Evolutionary conservation across 2,329 filamentous ascomycete genomes (phyloP).

Genomic region (Apiospora aurea): DNA sequence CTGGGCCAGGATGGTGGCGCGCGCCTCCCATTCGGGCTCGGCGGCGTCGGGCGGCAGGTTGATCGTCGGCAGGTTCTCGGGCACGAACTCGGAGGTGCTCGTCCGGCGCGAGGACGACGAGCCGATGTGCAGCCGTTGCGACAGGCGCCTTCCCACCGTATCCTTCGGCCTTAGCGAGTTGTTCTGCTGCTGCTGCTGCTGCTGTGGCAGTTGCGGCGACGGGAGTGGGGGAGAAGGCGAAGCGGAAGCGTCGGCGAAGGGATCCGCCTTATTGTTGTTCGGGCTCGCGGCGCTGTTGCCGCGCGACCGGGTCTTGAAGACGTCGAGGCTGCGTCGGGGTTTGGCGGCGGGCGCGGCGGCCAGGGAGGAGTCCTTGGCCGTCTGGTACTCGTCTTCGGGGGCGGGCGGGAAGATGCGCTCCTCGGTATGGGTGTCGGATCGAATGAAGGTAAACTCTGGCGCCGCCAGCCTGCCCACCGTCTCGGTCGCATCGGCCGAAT

Average conservation of each 20-base stretch:
- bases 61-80: slow-evolving; percentile 81
- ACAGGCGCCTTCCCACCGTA: slow-evolving; percentile 57
- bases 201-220: slow-evolving; percentile 47
- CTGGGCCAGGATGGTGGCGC: slow-evolving; percentile 86
- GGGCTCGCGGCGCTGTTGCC: slow-evolving; percentile 53
- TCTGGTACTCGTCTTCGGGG: slow-evolving; percentile 40
- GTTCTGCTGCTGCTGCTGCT: slow-evolving; percentile 72
- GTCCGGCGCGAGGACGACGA: slow-evolving; percentile 52
- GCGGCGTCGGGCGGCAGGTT: slow-evolving; percentile 49
- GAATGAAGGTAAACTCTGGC: slow-evolving; percentile 82
- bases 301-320: slow-evolving; percentile 55
- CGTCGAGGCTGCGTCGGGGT: slow-evolving; percentile 52
- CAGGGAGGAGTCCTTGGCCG: slow-evolving; percentile 32
- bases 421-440: slow-evolving; percentile 81
- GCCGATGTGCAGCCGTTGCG: slow-evolving; percentile 71
- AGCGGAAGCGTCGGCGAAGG: neutral
- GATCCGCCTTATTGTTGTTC: slow-evolving; percentile 40
- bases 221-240: neutral
- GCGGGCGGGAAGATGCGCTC: slow-evolving; percentile 78
- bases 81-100: slow-evolving; percentile 75
- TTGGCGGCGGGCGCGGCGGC: slow-evolving; percentile 34
- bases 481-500: slow-evolving; percentile 44
- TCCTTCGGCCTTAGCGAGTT: slow-evolving; percentile 13
- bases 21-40: slow-evolving; percentile 88
- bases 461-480: slow-evolving; percentile 48